These are phyloP conservation scores for Paecilomyces formosus DNA, from an alignment of 2,329 filamentous ascomycete genomes.

Conservation along the genomic window DNA sequence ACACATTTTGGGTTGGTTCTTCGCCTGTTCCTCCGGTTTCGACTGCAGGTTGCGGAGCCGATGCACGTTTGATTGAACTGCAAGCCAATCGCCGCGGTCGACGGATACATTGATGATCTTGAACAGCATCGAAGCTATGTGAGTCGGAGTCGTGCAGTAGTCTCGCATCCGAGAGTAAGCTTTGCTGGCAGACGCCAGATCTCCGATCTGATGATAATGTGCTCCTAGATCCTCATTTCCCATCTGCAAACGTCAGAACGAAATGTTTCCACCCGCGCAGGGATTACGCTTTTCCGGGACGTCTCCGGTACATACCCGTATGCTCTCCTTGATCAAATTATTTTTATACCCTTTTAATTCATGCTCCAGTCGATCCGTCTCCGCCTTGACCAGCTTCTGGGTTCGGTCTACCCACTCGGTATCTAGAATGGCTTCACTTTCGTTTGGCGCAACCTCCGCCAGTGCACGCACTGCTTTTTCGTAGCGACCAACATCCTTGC, in stretches of 20 bases:
- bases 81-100: constrained; percentile 69
- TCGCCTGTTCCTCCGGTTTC: constrained; percentile 52
- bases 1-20: constrained; percentile 58
- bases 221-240: constrained; percentile 86
- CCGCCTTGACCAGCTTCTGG: constrained; percentile 58
- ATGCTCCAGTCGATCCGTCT: constrained; percentile 68
- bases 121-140: constrained; percentile 74
- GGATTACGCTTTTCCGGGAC: neutral
- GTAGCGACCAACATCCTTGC: constrained; percentile 67
- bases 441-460: constrained; percentile 54
- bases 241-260: constrained; percentile 53
- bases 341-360: constrained; percentile 93
- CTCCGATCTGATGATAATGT: constrained; percentile 73
- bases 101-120: constrained; percentile 70
- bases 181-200: constrained; percentile 64
- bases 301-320: constrained; percentile 54
- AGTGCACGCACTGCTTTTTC: constrained; percentile 60
- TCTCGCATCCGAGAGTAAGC: constrained; percentile 82
- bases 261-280: neutral
- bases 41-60: constrained; percentile 46
- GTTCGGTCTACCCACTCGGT: constrained; percentile 66
- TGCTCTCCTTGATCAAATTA: constrained; percentile 95
- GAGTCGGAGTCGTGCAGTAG: constrained; percentile 74
- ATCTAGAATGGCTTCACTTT: constrained; percentile 62
- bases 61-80: constrained; percentile 55